Percentiles rank a stretch among this genome's conserved stretches.
phyloP scores from a whole-genome alignment of 352 stramenopile species.

The Thraustochytrium sp. region DNA sequence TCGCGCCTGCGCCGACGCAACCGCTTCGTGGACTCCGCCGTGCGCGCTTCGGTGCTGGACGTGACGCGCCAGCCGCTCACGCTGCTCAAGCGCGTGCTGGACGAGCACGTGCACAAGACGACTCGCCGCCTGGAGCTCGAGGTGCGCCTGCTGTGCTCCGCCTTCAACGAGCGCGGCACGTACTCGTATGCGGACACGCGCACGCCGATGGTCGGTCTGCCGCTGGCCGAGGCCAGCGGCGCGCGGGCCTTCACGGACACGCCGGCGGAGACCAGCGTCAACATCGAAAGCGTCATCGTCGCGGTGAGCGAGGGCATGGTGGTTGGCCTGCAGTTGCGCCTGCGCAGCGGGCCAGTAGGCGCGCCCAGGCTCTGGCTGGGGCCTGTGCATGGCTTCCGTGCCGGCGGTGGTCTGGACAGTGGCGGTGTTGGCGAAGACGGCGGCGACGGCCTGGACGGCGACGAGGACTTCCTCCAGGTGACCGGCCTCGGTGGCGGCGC shows the following conservation, averaged over 20 bases:
- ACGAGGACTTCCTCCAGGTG: background rate
- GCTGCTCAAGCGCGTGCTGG: background rate
- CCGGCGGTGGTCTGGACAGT: background rate
- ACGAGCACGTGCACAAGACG: background rate
- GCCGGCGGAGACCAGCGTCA: background rate
- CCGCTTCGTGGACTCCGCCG: background rate
- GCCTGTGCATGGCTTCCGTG: slow-evolving; percentile 10
- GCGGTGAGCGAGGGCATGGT: slow-evolving; percentile 27
- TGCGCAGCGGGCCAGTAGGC: background rate
- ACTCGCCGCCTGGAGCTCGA: background rate
- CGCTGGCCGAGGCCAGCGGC: background rate
- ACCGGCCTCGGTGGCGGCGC: background rate
- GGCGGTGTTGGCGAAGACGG: background rate
- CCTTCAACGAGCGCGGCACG: slow-evolving; percentile 24
- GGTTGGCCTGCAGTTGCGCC: background rate
- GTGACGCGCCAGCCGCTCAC: background rate
- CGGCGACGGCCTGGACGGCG: background rate
- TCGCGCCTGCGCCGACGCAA: background rate
- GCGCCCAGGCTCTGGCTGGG: background rate
- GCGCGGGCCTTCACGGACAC: background rate
- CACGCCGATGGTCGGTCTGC: background rate
- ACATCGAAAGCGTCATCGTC: background rate
- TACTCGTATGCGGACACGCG: background rate
- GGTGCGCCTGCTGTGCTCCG: slow-evolving; percentile 7
- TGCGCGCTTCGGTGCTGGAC: background rate